Evolutionary conservation across 441 rosid genomes (phyloP).

Genomic region (Euphorbia celastroides): DNA sequence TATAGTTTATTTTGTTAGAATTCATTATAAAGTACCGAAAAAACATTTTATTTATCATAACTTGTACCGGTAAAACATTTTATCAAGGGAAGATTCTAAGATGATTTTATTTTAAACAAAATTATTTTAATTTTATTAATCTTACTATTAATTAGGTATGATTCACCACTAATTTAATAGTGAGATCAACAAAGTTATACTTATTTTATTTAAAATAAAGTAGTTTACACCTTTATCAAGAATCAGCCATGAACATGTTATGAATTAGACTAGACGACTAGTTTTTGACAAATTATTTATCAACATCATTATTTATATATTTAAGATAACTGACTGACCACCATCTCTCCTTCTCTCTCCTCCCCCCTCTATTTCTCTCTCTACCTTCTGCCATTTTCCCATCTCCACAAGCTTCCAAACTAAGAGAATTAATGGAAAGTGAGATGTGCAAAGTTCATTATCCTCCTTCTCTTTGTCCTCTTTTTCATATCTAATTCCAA

Average conservation of each 20-base stretch:
- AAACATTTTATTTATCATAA: too few species aligned
- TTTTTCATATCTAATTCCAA: constrained; percentile 27
- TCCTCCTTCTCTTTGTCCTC: constrained; percentile 30
- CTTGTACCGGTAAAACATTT: too few species aligned
- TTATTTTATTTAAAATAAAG: too few species aligned
- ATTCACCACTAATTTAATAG: too few species aligned
- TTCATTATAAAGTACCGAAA: too few species aligned
- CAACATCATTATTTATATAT: background rate
- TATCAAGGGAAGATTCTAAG: too few species aligned
- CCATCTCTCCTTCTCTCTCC: constrained; percentile 30
- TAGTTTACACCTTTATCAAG: too few species aligned
- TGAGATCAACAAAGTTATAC: too few species aligned
- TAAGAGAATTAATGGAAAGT: constrained; percentile 84
- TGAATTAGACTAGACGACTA: background rate
- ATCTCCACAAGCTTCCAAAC: constrained; percentile 80
- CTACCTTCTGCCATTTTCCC: constrained; percentile 44
- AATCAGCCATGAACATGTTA: background rate
- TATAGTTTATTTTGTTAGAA: too few species aligned
- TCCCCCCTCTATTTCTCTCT: constrained; percentile 15
- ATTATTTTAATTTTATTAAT: too few species aligned
- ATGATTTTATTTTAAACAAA: too few species aligned
- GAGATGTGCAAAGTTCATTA: constrained; percentile 50
- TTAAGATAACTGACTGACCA: constrained; percentile 49
- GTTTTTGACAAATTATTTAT: background rate
- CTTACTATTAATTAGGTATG: too few species aligned